A percentile compares a stretch with the other conserved stretches of the same genome.
phyloP scores from a whole-genome alignment of 441 rosid species.

The Arabidopsis hybrid region DNA sequence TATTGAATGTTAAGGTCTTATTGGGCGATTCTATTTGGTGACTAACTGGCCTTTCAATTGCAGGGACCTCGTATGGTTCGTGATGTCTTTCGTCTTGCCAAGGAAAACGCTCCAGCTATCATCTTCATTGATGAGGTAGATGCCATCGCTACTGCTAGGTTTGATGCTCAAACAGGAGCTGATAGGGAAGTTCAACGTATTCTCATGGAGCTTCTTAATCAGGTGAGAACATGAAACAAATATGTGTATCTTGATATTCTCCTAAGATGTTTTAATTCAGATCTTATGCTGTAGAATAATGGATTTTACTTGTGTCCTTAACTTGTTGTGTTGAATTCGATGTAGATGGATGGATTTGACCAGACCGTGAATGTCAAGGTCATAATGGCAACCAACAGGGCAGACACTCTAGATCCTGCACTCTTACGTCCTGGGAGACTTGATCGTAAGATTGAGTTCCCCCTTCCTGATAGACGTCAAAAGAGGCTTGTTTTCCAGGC shows the following conservation, averaged over 20 bases:
- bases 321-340: slow-evolving; percentile 32
- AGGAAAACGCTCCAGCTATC: slow-evolving; percentile 99
- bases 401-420: slow-evolving; percentile 99
- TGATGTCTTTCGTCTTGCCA: slow-evolving; percentile 97
- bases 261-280: background rate
- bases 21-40: background rate
- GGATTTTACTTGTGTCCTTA: slow-evolving; percentile 3
- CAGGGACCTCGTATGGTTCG: slow-evolving; percentile 99
- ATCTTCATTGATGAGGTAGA: slow-evolving; percentile 99
- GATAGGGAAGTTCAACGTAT: slow-evolving; percentile 99
- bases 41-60: background rate
- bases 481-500: slow-evolving; percentile 99
- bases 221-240: slow-evolving; percentile 52
- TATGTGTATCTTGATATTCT: background rate
- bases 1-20: background rate
- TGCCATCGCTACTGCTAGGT: slow-evolving; percentile 99
- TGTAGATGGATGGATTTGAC: slow-evolving; percentile 97
- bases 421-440: slow-evolving; percentile 98
- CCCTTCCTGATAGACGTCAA: slow-evolving; percentile 95
- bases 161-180: slow-evolving; percentile 99
- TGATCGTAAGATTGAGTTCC: slow-evolving; percentile 95
- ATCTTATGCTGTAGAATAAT: background rate
- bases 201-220: slow-evolving; percentile 96
- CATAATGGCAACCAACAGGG: slow-evolving; percentile 98
- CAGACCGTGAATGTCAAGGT: slow-evolving; percentile 99